phyloP scores from a whole-genome alignment of 306 rosid species.

The Oxytropis ochrocephala region DNA sequence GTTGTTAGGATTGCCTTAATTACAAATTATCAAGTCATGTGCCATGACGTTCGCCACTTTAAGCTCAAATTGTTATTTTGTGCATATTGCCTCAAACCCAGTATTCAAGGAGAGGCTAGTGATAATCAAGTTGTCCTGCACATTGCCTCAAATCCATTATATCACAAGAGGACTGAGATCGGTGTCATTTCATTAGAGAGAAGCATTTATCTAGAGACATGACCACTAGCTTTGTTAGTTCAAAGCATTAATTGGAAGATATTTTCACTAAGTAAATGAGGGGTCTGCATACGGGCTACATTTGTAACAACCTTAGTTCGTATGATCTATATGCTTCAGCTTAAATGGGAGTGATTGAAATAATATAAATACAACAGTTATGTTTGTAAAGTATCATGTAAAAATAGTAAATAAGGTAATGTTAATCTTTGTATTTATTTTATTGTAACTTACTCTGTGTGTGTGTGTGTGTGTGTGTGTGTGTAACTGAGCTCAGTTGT shows the following conservation, averaged over 20 bases:
- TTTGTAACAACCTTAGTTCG: background rate
- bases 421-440: background rate
- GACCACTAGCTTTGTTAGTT: background rate
- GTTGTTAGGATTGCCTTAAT: too few species aligned
- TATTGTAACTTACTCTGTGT: background rate
- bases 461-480: background rate
- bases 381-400: background rate
- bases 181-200: background rate
- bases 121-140: background rate
- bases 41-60: background rate
- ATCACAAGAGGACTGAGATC: background rate
- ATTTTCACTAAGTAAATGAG: background rate
- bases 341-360: background rate
- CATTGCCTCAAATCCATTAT: background rate
- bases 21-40: background rate
- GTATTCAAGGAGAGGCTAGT: background rate
- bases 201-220: background rate
- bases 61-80: background rate
- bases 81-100: background rate
- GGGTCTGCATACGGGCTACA: background rate
- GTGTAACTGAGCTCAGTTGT: background rate
- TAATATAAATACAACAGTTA: background rate
- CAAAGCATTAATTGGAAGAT: background rate
- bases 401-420: background rate
- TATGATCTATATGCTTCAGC: background rate